phyloP scores from a whole-genome alignment of 148 eudicot species.

The Rhododendron williamsianum region DNA sequence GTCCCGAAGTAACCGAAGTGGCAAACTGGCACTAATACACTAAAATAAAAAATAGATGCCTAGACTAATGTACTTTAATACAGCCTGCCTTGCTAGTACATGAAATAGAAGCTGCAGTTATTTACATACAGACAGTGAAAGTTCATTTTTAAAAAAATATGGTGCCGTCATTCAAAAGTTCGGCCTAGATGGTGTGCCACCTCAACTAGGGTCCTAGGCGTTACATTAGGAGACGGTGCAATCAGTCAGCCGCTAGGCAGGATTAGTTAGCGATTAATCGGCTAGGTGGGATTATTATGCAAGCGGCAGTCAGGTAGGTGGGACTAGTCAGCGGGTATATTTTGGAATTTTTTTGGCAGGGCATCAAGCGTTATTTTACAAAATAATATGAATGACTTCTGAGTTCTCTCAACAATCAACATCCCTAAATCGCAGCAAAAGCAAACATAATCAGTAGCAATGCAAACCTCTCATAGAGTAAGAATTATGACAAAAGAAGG shows the following conservation, averaged over 20 bases:
- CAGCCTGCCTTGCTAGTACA: not conserved
- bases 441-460: not conserved
- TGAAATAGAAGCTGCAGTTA: not conserved
- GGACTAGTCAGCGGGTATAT: not conserved
- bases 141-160: not conserved
- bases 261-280: not conserved
- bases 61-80: not conserved
- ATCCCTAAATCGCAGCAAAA: not conserved
- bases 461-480: not conserved
- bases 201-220: not conserved
- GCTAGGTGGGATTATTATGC: not conserved
- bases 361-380: not conserved
- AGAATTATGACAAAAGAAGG: not conserved
- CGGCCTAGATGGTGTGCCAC: not conserved
- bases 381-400: not conserved
- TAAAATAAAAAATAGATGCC: not conserved
- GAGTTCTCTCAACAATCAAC: not conserved
- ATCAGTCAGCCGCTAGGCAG: not conserved
- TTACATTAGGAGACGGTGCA: too few species aligned
- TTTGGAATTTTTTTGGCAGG: not conserved
- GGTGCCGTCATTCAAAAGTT: not conserved
- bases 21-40: not conserved
- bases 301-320: not conserved
- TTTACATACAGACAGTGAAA: not conserved
- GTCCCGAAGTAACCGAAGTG: not conserved